Conservation (phyloP, 1,139 yeast genomes). For the Blastobotrys indianensis region DNA sequence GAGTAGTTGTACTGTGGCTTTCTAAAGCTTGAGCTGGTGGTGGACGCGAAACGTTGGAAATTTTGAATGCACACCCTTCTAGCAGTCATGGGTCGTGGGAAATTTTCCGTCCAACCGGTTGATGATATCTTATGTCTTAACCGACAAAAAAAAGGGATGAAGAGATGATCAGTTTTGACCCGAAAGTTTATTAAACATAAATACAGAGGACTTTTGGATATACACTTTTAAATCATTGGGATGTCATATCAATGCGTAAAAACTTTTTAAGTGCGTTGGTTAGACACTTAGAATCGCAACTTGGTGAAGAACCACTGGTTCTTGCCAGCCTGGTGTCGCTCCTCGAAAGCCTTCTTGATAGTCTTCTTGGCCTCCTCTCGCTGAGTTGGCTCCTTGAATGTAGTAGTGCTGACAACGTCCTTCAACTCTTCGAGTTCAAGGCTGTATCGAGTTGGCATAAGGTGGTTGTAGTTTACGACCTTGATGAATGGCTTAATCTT, state of each 20-base stretch:
- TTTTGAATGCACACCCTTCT: too few relatives aligned
- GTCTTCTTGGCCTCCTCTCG: slow-evolving; percentile 99
- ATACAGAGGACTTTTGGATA: too few relatives aligned
- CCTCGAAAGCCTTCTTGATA: slow-evolving; percentile 98
- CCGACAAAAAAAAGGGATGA: too few relatives aligned
- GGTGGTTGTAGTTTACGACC: slow-evolving; percentile 99
- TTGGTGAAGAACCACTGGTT: slow-evolving; percentile 99
- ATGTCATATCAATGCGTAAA: slow-evolving; percentile 6
- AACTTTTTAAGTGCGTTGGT: slow-evolving; percentile 8
- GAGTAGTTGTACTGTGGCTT: slow-evolving; percentile 48
- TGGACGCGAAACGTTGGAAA: too few relatives aligned
- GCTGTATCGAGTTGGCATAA: slow-evolving; percentile 99
- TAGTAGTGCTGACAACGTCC: slow-evolving; percentile 84
- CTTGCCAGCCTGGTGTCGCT: slow-evolving; percentile 99
- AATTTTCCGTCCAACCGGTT: too few relatives aligned
- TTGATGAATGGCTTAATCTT: slow-evolving; percentile 99
- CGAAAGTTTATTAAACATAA: too few relatives aligned
- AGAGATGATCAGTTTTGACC: too few relatives aligned
- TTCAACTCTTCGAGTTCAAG: slow-evolving; percentile 95
- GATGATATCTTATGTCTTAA: too few relatives aligned
- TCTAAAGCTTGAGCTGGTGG: slow-evolving; percentile 4
- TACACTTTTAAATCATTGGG: not conserved
- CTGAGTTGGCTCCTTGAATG: slow-evolving; percentile 97
- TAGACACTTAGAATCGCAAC: slow-evolving; percentile 77
- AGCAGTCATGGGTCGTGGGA: too few relatives aligned